Percentiles rank a stretch among this genome's conserved stretches.
Conservation (phyloP, 441 rosid species). For the Flueggea neowawraea region DNA sequence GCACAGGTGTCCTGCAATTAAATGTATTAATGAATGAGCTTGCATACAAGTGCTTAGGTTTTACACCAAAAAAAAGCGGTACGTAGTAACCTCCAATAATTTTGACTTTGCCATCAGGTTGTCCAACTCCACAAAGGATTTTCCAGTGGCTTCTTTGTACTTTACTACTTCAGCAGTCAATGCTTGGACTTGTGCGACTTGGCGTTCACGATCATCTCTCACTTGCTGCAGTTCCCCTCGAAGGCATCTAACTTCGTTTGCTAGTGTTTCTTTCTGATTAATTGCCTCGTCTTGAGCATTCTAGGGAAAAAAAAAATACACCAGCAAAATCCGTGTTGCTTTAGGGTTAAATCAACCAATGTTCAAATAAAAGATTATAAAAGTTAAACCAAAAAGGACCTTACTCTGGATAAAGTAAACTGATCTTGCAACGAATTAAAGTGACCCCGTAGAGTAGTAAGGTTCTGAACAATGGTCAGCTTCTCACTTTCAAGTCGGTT, state of each 20-base stretch:
- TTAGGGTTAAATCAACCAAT: not conserved
- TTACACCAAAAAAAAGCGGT: not conserved
- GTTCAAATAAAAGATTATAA: not conserved
- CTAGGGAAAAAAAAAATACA: conserved; percentile 28
- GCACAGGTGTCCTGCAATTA: conserved; percentile 73
- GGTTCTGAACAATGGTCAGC: conserved; percentile 77
- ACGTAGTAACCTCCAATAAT: conserved; percentile 72
- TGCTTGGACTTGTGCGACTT: conserved; percentile 48
- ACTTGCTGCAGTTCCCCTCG: conserved; percentile 81
- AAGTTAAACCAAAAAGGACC: conserved; percentile 3
- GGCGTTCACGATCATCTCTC: conserved; percentile 90
- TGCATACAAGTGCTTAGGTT: not conserved
- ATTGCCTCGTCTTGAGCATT: conserved; percentile 76
- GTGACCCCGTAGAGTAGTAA: conserved; percentile 82
- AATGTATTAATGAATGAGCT: conserved; percentile 10
- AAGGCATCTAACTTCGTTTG: conserved; percentile 64
- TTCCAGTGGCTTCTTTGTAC: conserved; percentile 73
- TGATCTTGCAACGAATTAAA: conserved; percentile 85
- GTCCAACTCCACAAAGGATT: conserved; percentile 68
- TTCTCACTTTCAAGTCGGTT: conserved; percentile 82
- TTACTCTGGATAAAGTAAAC: conserved; percentile 66
- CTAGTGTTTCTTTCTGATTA: conserved; percentile 61
- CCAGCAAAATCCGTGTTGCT: not conserved
- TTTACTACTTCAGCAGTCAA: conserved; percentile 55
- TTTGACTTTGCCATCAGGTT: conserved; percentile 53